phyloP scores from a whole-genome alignment of 306 rosid genomes.

The Rubus idaeus region DNA sequence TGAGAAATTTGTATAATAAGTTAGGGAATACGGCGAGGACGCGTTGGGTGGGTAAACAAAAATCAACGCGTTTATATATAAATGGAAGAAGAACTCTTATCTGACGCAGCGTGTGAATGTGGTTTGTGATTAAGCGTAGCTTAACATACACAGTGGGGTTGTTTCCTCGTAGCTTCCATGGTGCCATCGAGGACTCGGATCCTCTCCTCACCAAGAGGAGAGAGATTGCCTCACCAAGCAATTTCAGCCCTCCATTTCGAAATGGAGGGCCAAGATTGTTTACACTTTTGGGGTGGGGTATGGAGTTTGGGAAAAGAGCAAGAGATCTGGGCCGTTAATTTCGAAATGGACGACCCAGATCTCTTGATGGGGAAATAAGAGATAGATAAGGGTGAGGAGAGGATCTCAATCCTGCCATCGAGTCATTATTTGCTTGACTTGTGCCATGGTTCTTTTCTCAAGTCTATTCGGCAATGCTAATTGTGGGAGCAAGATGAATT shows the following conservation, averaged over 20 bases:
- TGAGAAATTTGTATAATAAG: background rate
- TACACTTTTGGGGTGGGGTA: no score
- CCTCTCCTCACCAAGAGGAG: no score
- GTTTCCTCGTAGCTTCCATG: background rate
- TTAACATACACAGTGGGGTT: background rate
- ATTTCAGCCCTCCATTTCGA: no score
- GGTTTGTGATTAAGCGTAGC: background rate
- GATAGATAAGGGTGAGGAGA: no score
- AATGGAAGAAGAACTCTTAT: background rate
- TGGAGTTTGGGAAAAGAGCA: no score
- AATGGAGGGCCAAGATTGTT: no score
- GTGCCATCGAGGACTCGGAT: no score
- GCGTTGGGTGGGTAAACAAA: conserved; percentile 13
- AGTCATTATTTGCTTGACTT: background rate
- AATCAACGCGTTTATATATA: background rate
- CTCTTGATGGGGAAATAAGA: no score
- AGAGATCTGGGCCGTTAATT: no score
- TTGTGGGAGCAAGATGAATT: background rate
- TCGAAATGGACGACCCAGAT: no score
- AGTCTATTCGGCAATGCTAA: background rate
- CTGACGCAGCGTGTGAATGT: background rate
- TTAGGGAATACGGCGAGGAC: conserved; percentile 2
- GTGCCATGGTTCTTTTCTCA: background rate
- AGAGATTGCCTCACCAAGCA: no score
- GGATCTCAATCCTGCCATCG: no score